phyloP scores from a whole-genome alignment of 1,284 basidiomycete species.

The Lignosus rhinocerotis region DNA sequence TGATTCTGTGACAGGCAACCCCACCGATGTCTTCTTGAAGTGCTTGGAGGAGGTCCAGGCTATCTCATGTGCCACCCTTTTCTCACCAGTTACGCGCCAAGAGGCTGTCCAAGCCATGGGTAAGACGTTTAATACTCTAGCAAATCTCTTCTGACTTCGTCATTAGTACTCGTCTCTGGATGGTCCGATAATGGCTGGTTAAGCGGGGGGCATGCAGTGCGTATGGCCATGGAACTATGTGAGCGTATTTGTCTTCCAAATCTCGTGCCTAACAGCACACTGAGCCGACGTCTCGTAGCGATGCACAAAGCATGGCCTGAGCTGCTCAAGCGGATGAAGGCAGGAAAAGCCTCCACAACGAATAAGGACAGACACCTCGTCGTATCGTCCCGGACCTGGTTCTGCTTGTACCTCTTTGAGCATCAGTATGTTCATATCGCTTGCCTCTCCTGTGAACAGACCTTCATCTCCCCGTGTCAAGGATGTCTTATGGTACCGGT shows the following conservation, averaged over 20 bases:
- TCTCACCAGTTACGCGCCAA: conserved; percentile 76
- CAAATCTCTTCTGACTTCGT: conserved; percentile 8
- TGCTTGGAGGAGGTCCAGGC: conserved; percentile 81
- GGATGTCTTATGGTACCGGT: conserved; percentile 90
- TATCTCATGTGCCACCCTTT: conserved; percentile 83
- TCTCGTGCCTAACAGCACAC: too few species aligned
- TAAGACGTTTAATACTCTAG: conserved; percentile 37
- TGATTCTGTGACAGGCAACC: conserved; percentile 42
- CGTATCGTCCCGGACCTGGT: conserved; percentile 83
- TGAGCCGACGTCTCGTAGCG: conserved; percentile 42
- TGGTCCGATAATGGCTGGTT: conserved; percentile 94
- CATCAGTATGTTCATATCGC: conserved; percentile 68
- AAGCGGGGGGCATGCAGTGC: conserved; percentile 87
- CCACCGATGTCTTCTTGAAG: conserved; percentile 65
- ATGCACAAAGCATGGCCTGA: conserved; percentile 89
- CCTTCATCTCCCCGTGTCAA: neutral
- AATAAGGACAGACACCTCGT: conserved; percentile 78
- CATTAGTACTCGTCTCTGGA: conserved; percentile 78
- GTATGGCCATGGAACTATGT: conserved; percentile 92
- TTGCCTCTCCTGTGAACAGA: neutral
- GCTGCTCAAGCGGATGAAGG: conserved; percentile 73
- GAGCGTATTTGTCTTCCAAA: conserved; percentile 27
- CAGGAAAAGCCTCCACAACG: conserved; percentile 55
- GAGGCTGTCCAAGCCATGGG: conserved; percentile 92
- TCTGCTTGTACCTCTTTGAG: conserved; percentile 89